These are phyloP conservation scores for Ceratobasidium sp. DNA, from an alignment of 1,284 basidiomycete species.

Conservation along the genomic window DNA sequence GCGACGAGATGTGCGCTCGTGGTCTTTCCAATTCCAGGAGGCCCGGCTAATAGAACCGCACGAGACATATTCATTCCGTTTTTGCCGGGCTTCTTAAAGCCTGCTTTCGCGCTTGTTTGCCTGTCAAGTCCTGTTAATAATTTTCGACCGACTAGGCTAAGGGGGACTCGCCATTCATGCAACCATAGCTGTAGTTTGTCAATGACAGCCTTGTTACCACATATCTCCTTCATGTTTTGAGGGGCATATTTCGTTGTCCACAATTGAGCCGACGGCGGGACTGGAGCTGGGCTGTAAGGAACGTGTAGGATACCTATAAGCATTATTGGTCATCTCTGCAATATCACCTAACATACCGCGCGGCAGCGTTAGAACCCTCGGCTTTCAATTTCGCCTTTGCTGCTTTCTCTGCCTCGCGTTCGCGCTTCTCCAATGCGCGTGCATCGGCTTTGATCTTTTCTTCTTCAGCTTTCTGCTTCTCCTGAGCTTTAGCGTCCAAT, in stretches of 20 bases:
- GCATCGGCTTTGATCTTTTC: slow-evolving; percentile 76
- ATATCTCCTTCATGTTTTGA: slow-evolving; percentile 84
- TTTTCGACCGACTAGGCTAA: not conserved
- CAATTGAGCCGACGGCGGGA: slow-evolving; percentile 63
- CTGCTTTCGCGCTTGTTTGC: slow-evolving; percentile 71
- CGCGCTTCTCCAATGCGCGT: slow-evolving; percentile 75
- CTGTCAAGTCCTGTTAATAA: slow-evolving; percentile 53
- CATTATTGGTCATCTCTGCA: not conserved
- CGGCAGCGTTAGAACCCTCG: not conserved
- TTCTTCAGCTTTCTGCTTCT: slow-evolving; percentile 84
- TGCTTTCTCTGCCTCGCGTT: slow-evolving; percentile 61
- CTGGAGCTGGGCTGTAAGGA: slow-evolving; percentile 42
- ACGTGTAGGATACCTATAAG: not conserved
- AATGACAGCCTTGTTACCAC: slow-evolving; percentile 91
- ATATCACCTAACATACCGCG: not conserved
- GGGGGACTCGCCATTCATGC: slow-evolving; percentile 73
- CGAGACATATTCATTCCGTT: slow-evolving; percentile 86
- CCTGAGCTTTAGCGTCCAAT: slow-evolving; percentile 80
- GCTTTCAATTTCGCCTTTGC: slow-evolving; percentile 42
- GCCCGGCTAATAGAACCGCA: slow-evolving; percentile 89
- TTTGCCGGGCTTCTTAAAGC: slow-evolving; percentile 95
- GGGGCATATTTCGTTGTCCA: slow-evolving; percentile 99
- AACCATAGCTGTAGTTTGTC: slow-evolving; percentile 92
- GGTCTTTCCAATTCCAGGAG: slow-evolving; percentile 98
- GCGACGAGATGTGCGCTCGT: slow-evolving; percentile 94